Evolutionary conservation across 2,329 filamentous ascomycete genomes (phyloP), one percentile per base, ranked within the genome.

Genomic region (Arthrobotrys iridis): DNA sequence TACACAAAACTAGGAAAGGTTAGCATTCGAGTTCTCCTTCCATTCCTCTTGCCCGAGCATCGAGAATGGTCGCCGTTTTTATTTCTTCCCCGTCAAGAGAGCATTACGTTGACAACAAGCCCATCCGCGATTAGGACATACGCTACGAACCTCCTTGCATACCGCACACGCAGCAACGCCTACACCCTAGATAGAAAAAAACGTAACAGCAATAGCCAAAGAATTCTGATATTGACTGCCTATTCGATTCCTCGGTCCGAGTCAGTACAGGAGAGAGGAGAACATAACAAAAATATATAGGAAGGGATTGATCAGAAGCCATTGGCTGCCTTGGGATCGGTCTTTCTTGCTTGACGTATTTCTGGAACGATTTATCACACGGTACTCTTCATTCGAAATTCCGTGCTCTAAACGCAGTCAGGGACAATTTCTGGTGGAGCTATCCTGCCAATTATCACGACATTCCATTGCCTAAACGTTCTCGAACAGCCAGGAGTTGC

Each of bases 401-500:
- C 71, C 63, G 48, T 60, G 63, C 63, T 58, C 63, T 59, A 62
- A 68, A 62, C 46, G 70, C 64, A 64, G 71, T 52, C 71, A 75
- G 63, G 71, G 71, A 75, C 71, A 68, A 59, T 66, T 46, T 52
- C 62, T 67, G 60, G 41, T 28, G 50, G 43, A 43, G 45, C 70
- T 55, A 30, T 22, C 48, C 58, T 35, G 33, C 63, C 71, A 57
- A 63, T 68, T 52, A 75, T 67, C 63, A 67, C 63, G 63, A 63
- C 71, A 75, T 75, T 75, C 71, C 71, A 74, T 74, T 75, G 57
- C 71, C 46, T 58, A 62, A 55, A 63, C 37, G 71, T 75, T 75
- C 63, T 67, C 62, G 70, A 63, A 66, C 35, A 74, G 71, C 71
- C 63, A 75, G 71, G 71, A 75, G 71, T 65, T 67, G 70, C 70